Evolutionary conservation across 176 grass and related monocot genomes (phyloP).

Genomic region (Carex kokanica): DNA sequence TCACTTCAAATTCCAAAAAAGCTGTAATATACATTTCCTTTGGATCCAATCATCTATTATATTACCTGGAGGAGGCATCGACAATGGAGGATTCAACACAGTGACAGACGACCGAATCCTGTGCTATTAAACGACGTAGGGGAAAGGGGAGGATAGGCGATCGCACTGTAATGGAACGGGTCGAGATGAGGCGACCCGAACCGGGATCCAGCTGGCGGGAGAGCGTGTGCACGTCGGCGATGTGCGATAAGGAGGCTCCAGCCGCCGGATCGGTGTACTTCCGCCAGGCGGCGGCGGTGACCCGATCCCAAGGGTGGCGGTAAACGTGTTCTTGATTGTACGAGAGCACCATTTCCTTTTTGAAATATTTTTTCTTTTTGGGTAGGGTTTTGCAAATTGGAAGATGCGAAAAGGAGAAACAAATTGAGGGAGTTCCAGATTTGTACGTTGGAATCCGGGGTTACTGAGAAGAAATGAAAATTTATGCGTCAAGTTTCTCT

Average conservation of each 20-base stretch:
- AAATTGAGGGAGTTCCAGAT: not conserved
- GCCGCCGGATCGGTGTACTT: conserved; percentile 94
- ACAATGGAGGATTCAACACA: conserved; percentile 81
- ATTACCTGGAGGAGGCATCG: conserved; percentile 40
- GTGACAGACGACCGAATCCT: conserved; percentile 78
- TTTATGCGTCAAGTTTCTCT: not conserved
- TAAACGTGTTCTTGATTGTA: conserved; percentile 96
- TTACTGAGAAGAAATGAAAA: too few species aligned
- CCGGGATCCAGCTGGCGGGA: conserved; percentile 46
- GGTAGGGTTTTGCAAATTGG: conserved; percentile 1
- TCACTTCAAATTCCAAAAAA: not conserved
- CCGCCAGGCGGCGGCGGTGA: conserved; percentile 87
- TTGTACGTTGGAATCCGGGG: not conserved
- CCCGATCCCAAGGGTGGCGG: conserved; percentile 92
- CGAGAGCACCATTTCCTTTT: conserved; percentile 46
- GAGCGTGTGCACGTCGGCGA: conserved; percentile 87
- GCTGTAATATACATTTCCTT: not conserved
- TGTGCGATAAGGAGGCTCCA: conserved; percentile 56
- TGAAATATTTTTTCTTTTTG: conserved; percentile 36
- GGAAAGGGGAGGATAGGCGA: conserved; percentile 80
- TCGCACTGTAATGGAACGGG: conserved; percentile 75
- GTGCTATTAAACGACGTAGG: conserved; percentile 65
- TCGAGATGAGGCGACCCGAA: conserved; percentile 52
- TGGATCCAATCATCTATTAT: not conserved
- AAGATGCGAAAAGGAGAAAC: not conserved